Base-by-base conservation (phyloP, 2,329 filamentous ascomycete genomes). In the Gnomoniopsis smithogilvyi region DNA sequence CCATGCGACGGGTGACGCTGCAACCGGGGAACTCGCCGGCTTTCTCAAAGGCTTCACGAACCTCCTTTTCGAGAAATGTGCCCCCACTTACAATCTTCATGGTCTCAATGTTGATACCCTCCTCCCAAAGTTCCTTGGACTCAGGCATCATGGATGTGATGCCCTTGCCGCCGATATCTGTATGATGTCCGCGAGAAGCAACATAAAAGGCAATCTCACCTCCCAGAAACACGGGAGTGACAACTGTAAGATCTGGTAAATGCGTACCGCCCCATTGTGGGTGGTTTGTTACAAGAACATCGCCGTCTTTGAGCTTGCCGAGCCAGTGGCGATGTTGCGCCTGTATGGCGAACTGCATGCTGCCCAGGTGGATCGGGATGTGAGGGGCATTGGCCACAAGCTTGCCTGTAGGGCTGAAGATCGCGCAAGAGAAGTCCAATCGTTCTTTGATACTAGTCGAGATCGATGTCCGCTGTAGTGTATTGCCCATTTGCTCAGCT, bases 401-500 rank as follows among this genome's bases (percentile, higher is more conserved):
- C n/a, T 69, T 68, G n/a, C 74, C 75, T 6, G 72, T 66, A 0
- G 75, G 72, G 0, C 72, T 73, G 60, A 78, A 77, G 19, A 78
- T 67, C 11, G 75, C 75, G 33, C 75, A 78, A 0, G 73, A 76
- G 58, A 76, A 77, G 65, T 78, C 75, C 1, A 77, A 67, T 3
- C 75, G 69, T 57, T 77, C 75, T 55, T 74, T 76, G 61, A 77
- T 77, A 50, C 75, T 78, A 11, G 78, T 80, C 0, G 78, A 82
- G 11, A 84, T 80, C 0, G 77, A 77, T 0, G 81, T 84, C 64
- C 81, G 80, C 54, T 84, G 80, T 17, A 84, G 69, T 0, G 81
- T 82, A 6, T 78, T 78, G 36, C 81, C 81, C 81, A 84, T 84
- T 62, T 84, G 81, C 60, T 84, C 81, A 0, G 81, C 81, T 21